phyloP scores from a whole-genome alignment of 73 alveolate species.

The Paramecium octaurelia region DNA sequence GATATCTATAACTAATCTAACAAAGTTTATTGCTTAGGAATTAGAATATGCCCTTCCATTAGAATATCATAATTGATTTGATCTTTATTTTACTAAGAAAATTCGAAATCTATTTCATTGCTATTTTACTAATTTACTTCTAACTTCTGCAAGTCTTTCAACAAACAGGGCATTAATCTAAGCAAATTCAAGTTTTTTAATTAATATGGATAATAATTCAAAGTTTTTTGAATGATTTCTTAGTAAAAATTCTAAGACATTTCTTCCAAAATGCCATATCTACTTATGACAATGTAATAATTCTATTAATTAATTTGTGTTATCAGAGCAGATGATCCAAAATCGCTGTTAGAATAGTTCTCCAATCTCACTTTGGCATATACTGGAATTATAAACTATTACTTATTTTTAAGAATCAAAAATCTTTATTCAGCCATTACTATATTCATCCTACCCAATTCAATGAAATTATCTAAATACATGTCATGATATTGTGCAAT shows the following conservation, averaged over 20 bases:
- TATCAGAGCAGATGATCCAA: conserved; percentile 43
- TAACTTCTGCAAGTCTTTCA: not conserved
- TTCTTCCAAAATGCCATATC: conserved; percentile 10
- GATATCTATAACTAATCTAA: not conserved
- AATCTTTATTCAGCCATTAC: conserved; percentile 15
- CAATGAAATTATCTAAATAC: conserved; percentile 24
- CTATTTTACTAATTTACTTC: not conserved
- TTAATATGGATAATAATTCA: not conserved
- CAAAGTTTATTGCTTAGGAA: not conserved
- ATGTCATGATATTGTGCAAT: not conserved
- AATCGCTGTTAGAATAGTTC: not conserved
- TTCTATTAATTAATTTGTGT: not conserved
- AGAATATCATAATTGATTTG: not conserved
- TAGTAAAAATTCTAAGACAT: not conserved
- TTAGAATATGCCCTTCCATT: not conserved
- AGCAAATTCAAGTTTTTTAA: not conserved
- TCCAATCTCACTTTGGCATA: conserved; percentile 11
- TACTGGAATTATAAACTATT: not conserved
- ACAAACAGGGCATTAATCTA: not conserved
- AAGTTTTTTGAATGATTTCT: not conserved
- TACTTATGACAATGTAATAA: not conserved
- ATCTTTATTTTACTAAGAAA: not conserved
- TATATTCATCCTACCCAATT: conserved; percentile 33
- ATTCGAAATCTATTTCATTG: not conserved
- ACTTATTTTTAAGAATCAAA: not conserved